phyloP scores from a whole-genome alignment of 805 yeast genomes.

The Candida sithepensis region DNA sequence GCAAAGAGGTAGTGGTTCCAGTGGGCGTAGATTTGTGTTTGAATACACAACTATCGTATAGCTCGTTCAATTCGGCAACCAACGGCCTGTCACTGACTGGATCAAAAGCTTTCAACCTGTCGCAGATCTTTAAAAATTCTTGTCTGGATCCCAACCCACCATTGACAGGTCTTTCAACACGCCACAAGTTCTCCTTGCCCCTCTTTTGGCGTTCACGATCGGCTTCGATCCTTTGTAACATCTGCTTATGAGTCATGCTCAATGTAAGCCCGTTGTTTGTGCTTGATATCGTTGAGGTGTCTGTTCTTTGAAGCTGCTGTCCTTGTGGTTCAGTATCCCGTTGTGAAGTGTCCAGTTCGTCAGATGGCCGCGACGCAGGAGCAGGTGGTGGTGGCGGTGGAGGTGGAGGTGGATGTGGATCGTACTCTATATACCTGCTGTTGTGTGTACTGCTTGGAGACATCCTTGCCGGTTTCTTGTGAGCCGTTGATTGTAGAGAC shows the following conservation, averaged over 20 bases:
- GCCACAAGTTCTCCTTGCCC: constrained; percentile 79
- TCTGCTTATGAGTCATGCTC: constrained; percentile 40
- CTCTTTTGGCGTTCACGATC: constrained; percentile 90
- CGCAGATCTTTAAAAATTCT: constrained; percentile 32
- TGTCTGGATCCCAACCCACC: constrained; percentile 11
- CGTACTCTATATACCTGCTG: background rate
- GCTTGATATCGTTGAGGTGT: background rate
- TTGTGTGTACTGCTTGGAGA: background rate
- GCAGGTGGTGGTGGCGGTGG: constrained; percentile 1
- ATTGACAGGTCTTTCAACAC: constrained; percentile 44
- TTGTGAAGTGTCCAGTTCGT: background rate
- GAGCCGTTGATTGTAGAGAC: constrained; percentile 1
- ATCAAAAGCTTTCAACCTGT: constrained; percentile 18
- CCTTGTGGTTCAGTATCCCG: background rate
- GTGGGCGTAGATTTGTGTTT: too few relatives aligned
- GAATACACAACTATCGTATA: constrained; percentile 13
- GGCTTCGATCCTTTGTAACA: constrained; percentile 79
- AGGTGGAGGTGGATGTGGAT: background rate
- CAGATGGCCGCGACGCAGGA: background rate
- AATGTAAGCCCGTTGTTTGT: constrained; percentile 1
- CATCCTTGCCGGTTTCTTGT: background rate
- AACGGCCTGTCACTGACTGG: constrained; percentile 19
- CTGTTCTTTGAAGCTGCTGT: background rate
- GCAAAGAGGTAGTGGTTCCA: too few relatives aligned
- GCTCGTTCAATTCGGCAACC: constrained; percentile 22